A percentile compares a stretch with the other conserved stretches of the same genome.
Evolutionary conservation across 2,329 filamentous ascomycete genomes (phyloP).

Genomic region (Trichophaea hybrida): DNA sequence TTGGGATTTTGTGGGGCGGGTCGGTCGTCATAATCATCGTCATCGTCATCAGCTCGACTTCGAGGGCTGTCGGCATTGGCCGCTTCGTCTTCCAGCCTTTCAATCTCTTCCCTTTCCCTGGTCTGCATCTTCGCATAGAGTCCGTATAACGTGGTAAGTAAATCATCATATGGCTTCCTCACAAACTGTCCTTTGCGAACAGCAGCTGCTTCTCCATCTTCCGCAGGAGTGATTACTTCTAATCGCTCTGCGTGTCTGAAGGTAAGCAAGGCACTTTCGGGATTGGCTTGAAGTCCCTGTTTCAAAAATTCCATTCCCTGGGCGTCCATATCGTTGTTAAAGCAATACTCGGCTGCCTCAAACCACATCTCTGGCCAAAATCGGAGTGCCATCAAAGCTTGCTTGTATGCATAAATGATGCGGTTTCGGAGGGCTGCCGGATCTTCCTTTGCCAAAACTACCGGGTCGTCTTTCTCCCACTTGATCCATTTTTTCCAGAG

Average conservation of each 20-base stretch:
- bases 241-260: conserved; percentile 81
- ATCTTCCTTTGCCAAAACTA: conserved; percentile 71
- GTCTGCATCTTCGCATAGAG: conserved; percentile 60
- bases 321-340: conserved; percentile 25
- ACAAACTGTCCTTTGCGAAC: conserved; percentile 55
- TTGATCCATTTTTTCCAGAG: conserved; percentile 88
- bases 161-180: conserved; percentile 66
- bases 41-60: conserved; percentile 38
- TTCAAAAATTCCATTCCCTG: conserved; percentile 60
- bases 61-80: conserved; percentile 25
- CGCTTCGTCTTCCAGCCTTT: conserved; percentile 41
- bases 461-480: conserved; percentile 87
- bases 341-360: conserved; percentile 27
- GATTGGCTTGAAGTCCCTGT: conserved; percentile 75
- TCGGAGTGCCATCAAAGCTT: conserved; percentile 78
- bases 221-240: conserved; percentile 60
- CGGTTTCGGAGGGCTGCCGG: conserved; percentile 58
- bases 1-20: conserved; percentile 35
- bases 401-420: conserved; percentile 81
- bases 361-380: conserved; percentile 91
- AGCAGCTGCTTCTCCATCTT: conserved; percentile 58
- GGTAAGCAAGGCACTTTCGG: conserved; percentile 79
- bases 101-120: conserved; percentile 45
- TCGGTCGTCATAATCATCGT: conserved; percentile 33
- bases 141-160: conserved; percentile 77